Conservation (phyloP, 75 land plant species). For the Picea glauca region DNA sequence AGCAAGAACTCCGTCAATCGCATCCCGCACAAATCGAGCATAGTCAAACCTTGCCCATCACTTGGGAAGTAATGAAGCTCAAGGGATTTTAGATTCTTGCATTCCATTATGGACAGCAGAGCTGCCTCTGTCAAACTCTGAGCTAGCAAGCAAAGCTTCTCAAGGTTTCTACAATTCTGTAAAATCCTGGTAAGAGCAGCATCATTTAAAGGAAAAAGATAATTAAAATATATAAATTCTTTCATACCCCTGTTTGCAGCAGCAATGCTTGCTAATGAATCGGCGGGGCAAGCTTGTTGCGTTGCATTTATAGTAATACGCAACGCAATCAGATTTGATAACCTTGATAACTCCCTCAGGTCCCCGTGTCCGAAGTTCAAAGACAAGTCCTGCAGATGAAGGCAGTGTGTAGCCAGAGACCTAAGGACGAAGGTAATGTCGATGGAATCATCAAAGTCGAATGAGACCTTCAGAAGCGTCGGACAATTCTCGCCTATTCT, state of each 20-base stretch:
- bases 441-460: constrained; percentile 14
- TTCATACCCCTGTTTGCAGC: constrained; percentile 17
- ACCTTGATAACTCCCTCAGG: no score
- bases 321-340: no score
- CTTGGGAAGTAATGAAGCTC: constrained; percentile 17
- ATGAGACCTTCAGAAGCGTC: not conserved
- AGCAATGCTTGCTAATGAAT: constrained; percentile 17
- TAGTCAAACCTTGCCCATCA: constrained; percentile 28
- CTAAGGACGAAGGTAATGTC: constrained; percentile 24
- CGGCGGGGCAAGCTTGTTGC: no score
- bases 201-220: constrained; percentile 14
- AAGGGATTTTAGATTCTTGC: constrained; percentile 21
- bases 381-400: constrained; percentile 12
- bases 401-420: constrained; percentile 17
- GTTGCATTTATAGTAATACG: constrained; percentile 4
- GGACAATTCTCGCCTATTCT: no score
- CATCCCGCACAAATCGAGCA: constrained; percentile 19
- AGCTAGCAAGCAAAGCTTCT: constrained; percentile 26
- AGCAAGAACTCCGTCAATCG: constrained; percentile 27
- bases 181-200: constrained; percentile 17
- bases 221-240: constrained; percentile 14
- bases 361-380: no score
- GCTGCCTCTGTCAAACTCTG: constrained; percentile 16
- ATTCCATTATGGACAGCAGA: constrained; percentile 17
- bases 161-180: constrained; percentile 3